Base-by-base conservation (phyloP, 192 early-diverging fungal genomes). In the Paraglomus brasilianum region DNA sequence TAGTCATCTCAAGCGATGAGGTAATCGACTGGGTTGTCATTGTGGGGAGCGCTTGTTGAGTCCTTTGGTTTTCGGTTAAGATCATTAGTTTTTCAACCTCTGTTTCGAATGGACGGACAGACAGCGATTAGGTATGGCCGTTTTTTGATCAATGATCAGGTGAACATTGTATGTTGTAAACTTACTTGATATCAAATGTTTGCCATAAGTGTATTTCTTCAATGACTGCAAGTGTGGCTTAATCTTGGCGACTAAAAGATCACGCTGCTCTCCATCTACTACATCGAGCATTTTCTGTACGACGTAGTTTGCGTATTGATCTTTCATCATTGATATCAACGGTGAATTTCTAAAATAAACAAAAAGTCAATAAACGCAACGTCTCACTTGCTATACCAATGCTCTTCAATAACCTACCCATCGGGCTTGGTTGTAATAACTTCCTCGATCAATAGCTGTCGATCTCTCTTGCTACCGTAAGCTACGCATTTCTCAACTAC, bases 281-380 rank as follows among this genome's bases (percentile, higher is more conserved):
- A 98, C 95, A 79, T 99, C 97, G 55, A 99, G 81, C 94, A 99
- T 95, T 78, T 99, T 99, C 77, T 99, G 97, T 46, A 99, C 93
- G 38, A 99, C 97, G 78, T 99, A 99, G 75, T 99, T 99, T 50
- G 97, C 97, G 74, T 95, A 99, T 79, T 99, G 96, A 81, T 98
- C 96, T 82, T 97, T 97, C 96, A 98, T 98, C 95, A 98, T 97
- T n/a, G 86, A 79, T 55, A 94, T 85, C 72, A 98, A 78, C 11
- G 92, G 87, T 10, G 85, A 87, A 6, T 92, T 92, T 53, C 92
- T 91, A 70, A 38, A 64, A 19, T 5, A 61, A 55, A n/a, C n/a
- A 15, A 36, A 13, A 40, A n/a, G 13, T 51, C 19, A 40, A 38
- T 15, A 65, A n/a, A 72, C n/a, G 62, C 68, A 47, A 46, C 9